Base-by-base conservation (phyloP, 148 eudicot genomes). In the Nepenthes gracilis region DNA sequence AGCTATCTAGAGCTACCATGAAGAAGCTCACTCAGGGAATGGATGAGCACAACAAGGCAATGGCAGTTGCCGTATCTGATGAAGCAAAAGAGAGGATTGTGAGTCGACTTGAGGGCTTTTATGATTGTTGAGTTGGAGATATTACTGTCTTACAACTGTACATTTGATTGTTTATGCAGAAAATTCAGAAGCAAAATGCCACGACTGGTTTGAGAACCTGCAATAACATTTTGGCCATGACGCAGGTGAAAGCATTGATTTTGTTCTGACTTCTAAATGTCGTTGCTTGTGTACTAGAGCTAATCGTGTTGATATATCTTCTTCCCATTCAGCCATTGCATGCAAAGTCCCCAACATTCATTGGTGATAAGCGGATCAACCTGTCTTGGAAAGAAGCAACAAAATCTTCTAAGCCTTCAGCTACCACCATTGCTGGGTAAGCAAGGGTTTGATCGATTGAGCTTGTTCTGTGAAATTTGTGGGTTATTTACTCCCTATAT, bases 161-260 rank as follows among this genome's bases (percentile, higher is more conserved):
- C 8, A 6, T 38, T 63, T 9, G 2, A 8, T 2, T 15, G 12
- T 48, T 52, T 34, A 10, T 81, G 81, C 91, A 90, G 95, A 86
- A 81, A 85, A 65, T 75, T 52, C 80, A 90, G 65, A 80, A 83
- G 71, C 97, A 84, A 74, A 84, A 82, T 61, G 69, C 95, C 47
- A 83, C 88, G 11, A 73, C 83, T 7, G 97, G 97, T 43, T 64
- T 90, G 72, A 80, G 85, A 60, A 90, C 97, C 50, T 86, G 95
- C 85, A 90, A 90, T 70, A 90, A 90, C 75, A 87, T 90, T 64
- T 77, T 90, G 62, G 81, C 95, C 52, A 90, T 90, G 97, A 74
- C 97, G 57, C 86, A 82, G 91, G 97, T 94, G 33, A 64, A 64
- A 47, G 14, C 52, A 43, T 53, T 55, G 33, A 38, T 50, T 49